Evolutionary conservation across 2,329 filamentous ascomycete genomes (phyloP), one percentile per base, ranked within the genome.

Genomic region (Pyrenophora tritici-repentis): DNA sequence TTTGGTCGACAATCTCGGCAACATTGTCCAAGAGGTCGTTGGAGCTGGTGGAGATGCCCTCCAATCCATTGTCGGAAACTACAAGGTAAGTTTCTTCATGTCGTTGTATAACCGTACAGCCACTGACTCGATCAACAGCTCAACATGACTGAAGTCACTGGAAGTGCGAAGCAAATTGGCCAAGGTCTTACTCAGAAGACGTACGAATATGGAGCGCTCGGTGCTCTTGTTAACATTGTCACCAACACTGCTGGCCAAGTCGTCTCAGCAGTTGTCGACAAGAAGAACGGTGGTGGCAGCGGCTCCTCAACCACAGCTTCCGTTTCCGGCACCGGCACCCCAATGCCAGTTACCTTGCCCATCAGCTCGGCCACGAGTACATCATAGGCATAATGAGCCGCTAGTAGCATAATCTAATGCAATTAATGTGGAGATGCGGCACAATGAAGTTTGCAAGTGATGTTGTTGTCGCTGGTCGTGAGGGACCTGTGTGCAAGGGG

Each of bases 1-100:
- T 73, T 55, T 84, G 33, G 76, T 86, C 53, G 83, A 85, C 64
- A 85, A 86, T 59, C 74, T 86, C 2, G 83, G 83, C 31, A 85
- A 86, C 58, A 85, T 86, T 55, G 81, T 86, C 1, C 82, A 85
- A 61, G 79, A 85, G 59, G 81, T 84, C 0, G 75, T 75, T 1
- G 79, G 78, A 17, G 72, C 69, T 1, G 80, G 76, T 0, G 77
- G 75, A 3, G 70, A 71, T 24, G 62, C 76, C 2, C 70, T 83
- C 1, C 79, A 76, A 49, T 74, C 72, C 16, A 84, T 86, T 51
- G 81, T 86, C 6, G 84, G 83, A 42, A 81, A 83, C 61, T 86
- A 78, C 66, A 63, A 78, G 60, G 66, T 64, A 47, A 20, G 49
- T 31, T 35, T 38, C 10, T 14, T n/a, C 2, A 35, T 29, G 14